Evolutionary conservation across 768 basidiomycete species (phyloP).

Genomic region (Chalciporus sphaerocephalus): DNA sequence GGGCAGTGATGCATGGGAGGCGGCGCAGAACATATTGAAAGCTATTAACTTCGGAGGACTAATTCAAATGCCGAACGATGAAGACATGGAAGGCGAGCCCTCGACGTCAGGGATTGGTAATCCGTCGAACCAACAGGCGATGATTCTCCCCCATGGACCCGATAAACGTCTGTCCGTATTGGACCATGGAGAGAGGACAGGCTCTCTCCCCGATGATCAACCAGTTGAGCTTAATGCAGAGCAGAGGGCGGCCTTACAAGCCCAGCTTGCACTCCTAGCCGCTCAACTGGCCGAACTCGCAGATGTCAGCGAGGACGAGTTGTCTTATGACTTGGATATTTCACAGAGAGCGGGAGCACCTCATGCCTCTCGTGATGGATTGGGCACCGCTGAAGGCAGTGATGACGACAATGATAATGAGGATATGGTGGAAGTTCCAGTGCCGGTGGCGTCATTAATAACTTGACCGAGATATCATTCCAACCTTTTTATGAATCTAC

Average conservation of each 20-base stretch:
- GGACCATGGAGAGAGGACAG: slow-evolving; percentile 6
- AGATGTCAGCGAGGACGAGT: slow-evolving; percentile 35
- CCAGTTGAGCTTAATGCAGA: slow-evolving; percentile 34
- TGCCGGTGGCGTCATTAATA: slow-evolving; percentile 19
- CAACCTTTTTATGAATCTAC: not conserved
- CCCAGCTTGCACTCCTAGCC: slow-evolving; percentile 66
- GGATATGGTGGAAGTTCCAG: slow-evolving; percentile 29
- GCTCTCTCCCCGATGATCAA: slow-evolving; percentile 5
- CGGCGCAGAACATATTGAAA: slow-evolving; percentile 71
- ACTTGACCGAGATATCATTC: slow-evolving; percentile 3
- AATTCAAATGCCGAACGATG: slow-evolving; percentile 36
- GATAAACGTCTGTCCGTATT: slow-evolving; percentile 4
- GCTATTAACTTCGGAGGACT: slow-evolving; percentile 69
- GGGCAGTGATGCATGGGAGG: slow-evolving; percentile 66
- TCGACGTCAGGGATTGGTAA: slow-evolving; percentile 1
- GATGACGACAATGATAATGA: slow-evolving; percentile 14
- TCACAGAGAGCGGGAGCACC: slow-evolving; percentile 1
- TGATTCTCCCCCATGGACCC: not conserved
- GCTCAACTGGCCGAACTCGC: slow-evolving; percentile 69
- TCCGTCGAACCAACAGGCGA: slow-evolving; percentile 1
- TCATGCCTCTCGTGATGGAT: slow-evolving; percentile 2
- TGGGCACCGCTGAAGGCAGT: slow-evolving; percentile 5
- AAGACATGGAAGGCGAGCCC: slow-evolving; percentile 15
- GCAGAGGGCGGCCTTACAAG: slow-evolving; percentile 65
- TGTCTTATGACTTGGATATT: slow-evolving; percentile 26